Percentiles rank a stretch among this genome's conserved stretches.
phyloP scores from a whole-genome alignment of 1,284 basidiomycete species.

The Melampsora americana region DNA sequence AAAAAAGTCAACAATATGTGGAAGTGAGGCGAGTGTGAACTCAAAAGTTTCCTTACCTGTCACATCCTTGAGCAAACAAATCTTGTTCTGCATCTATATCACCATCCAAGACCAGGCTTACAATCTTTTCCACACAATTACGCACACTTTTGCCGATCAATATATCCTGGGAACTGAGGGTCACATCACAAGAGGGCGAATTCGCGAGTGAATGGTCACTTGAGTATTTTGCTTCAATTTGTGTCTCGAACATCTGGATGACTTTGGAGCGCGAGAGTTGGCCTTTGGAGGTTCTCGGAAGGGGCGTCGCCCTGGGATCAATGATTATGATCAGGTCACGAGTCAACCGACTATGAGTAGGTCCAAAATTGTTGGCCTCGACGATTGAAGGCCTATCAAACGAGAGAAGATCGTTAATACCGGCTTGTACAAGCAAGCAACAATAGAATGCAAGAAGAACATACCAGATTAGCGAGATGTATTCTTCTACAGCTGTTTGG shows the following conservation, averaged over 20 bases:
- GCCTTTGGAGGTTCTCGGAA: slow-evolving; percentile 3
- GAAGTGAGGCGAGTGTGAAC: too few species aligned
- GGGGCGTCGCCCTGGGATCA: background rate
- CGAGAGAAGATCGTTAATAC: background rate
- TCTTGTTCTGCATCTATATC: too few species aligned
- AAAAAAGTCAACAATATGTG: too few species aligned
- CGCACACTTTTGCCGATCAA: too few species aligned
- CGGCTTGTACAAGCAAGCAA: background rate
- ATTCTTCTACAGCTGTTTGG: background rate
- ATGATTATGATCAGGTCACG: background rate
- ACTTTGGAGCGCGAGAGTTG: background rate
- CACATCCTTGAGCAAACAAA: too few species aligned
- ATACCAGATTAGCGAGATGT: background rate
- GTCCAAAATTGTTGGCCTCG: background rate
- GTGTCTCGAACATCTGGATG: background rate
- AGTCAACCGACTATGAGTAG: slow-evolving; percentile 1
- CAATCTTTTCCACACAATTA: too few species aligned
- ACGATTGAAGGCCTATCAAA: background rate
- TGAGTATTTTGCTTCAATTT: slow-evolving; percentile 5
- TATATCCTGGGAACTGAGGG: too few species aligned
- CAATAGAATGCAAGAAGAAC: background rate
- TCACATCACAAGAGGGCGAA: too few species aligned
- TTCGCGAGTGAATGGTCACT: too few species aligned
- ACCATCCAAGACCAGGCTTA: too few species aligned
- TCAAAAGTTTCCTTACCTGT: too few species aligned